These are phyloP conservation scores for Amylostereum areolatum DNA, from an alignment of 1,284 basidiomycete species.

Conservation along the genomic window DNA sequence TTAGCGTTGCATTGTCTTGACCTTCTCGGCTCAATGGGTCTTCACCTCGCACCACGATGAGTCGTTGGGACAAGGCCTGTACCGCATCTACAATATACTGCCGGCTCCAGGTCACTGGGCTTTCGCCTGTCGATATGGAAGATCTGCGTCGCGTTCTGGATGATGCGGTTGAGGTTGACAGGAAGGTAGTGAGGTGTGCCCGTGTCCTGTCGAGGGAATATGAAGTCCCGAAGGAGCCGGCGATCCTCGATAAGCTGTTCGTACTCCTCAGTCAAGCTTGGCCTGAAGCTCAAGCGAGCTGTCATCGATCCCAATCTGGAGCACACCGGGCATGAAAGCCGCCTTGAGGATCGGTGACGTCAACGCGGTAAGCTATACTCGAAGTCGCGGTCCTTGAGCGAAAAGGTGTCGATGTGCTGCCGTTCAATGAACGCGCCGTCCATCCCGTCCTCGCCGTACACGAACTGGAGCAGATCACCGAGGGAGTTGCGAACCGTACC, in stretches of 20 bases:
- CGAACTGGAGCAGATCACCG: slow-evolving; percentile 93
- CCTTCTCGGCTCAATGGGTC: slow-evolving; percentile 71
- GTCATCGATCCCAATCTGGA: slow-evolving; percentile 95
- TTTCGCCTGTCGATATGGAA: slow-evolving; percentile 96
- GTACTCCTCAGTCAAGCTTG: slow-evolving; percentile 88
- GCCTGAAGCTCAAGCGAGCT: slow-evolving; percentile 86
- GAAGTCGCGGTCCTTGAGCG: slow-evolving; percentile 80
- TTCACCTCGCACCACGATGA: slow-evolving; percentile 85
- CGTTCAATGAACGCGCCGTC: slow-evolving; percentile 97
- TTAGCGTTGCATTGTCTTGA: slow-evolving; percentile 86
- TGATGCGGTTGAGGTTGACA: slow-evolving; percentile 91
- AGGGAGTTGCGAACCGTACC: slow-evolving; percentile 97
- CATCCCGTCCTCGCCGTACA: slow-evolving; percentile 98
- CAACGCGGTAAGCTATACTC: slow-evolving; percentile 89
- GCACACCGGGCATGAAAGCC: slow-evolving; percentile 75
- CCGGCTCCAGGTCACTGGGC: slow-evolving; percentile 87
- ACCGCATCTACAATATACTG: slow-evolving; percentile 81
- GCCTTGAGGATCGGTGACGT: slow-evolving; percentile 77
- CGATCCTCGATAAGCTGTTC: slow-evolving; percentile 75
- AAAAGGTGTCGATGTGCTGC: slow-evolving; percentile 88
- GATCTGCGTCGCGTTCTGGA: slow-evolving; percentile 94
- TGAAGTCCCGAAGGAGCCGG: slow-evolving; percentile 68
- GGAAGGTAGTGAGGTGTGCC: slow-evolving; percentile 78
- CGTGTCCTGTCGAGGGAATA: slow-evolving; percentile 79
- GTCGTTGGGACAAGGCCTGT: slow-evolving; percentile 59